phyloP scores from a whole-genome alignment of 2,329 filamentous ascomycete species.

The Fusarium pseudonygamai region DNA sequence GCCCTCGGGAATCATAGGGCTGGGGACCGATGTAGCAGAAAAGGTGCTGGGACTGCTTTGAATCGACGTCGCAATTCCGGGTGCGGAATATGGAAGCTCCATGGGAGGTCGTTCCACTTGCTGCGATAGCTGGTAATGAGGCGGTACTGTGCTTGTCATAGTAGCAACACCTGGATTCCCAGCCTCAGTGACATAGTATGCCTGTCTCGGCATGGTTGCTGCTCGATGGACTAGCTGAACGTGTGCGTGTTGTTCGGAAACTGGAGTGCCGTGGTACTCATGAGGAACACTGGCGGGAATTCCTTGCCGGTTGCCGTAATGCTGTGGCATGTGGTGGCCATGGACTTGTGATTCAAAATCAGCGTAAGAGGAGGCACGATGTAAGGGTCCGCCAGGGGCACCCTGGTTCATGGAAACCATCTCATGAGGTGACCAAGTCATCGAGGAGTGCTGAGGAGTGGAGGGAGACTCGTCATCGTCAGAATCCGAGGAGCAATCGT shows the following conservation, averaged over 20 bases:
- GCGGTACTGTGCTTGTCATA: conserved; percentile 63
- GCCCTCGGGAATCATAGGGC: conserved; percentile 62
- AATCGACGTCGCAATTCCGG: conserved; percentile 60
- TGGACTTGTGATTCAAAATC: conserved; percentile 63
- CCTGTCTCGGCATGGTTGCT: conserved; percentile 57
- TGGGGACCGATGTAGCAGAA: conserved; percentile 64
- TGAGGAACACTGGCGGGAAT: conserved; percentile 53
- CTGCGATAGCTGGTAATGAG: conserved; percentile 62
- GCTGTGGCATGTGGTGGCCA: conserved; percentile 48
- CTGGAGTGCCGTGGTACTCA: conserved; percentile 54
- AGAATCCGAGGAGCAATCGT: conserved; percentile 66
- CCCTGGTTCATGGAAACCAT: conserved; percentile 52
- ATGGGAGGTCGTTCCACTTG: conserved; percentile 57
- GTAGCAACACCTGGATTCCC: conserved; percentile 70
- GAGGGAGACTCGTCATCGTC: conserved; percentile 67
- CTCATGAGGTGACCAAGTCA: conserved; percentile 61
- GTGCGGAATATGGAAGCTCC: conserved; percentile 61
- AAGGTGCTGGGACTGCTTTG: conserved; percentile 69
- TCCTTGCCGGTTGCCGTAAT: conserved; percentile 59
- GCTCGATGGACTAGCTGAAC: conserved; percentile 61
- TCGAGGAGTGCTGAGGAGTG: conserved; percentile 63
- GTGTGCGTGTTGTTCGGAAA: conserved; percentile 56
- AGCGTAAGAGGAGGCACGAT: conserved; percentile 64
- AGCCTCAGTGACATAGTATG: conserved; percentile 69
- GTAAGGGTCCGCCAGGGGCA: conserved; percentile 52